These are phyloP conservation scores for Penicillium sp. DNA, from an alignment of 2,329 filamentous ascomycete species.

Conservation along the genomic window DNA sequence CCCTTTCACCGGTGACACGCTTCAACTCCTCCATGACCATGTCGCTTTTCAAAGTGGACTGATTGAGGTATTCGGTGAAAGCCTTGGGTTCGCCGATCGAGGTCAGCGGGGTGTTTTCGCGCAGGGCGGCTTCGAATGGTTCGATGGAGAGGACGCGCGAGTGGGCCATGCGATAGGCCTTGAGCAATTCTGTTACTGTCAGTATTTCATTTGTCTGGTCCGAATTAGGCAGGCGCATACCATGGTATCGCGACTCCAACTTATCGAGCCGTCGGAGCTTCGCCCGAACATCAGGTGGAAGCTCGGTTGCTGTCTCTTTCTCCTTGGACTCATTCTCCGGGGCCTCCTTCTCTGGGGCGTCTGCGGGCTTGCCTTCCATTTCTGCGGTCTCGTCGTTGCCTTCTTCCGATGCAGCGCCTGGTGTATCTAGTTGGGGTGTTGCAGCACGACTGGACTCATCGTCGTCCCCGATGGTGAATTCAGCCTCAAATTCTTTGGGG, in stretches of 20 bases:
- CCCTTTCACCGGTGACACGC: constrained; percentile 77
- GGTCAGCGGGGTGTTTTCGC: constrained; percentile 88
- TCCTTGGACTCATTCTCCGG: constrained; percentile 20
- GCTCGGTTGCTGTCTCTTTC: constrained; percentile 49
- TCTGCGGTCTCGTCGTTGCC: constrained; percentile 24
- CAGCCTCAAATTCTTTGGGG: constrained; percentile 82
- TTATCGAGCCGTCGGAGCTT: constrained; percentile 87
- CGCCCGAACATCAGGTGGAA: constrained; percentile 72
- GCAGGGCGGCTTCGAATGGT: constrained; percentile 85
- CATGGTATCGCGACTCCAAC: constrained; percentile 82
- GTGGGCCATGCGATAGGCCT: constrained; percentile 90
- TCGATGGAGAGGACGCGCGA: constrained; percentile 84
- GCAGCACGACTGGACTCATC: constrained; percentile 65
- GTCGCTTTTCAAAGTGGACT: constrained; percentile 80
- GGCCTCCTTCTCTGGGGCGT: constrained; percentile 22
- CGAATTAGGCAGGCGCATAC: constrained; percentile 47
- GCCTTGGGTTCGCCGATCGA: constrained; percentile 84
- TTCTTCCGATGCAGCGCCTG: constrained; percentile 31
- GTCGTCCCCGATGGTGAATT: constrained; percentile 84
- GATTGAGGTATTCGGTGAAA: constrained; percentile 85
- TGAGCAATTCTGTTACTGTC: constrained; percentile 69
- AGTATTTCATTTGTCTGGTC: constrained; percentile 4
- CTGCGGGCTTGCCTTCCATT: constrained; percentile 24
- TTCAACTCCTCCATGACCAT: constrained; percentile 96
- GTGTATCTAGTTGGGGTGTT: constrained; percentile 58